Evolutionary conservation across 345 rosid species (phyloP), one percentile per base, ranked within the genome.

Genomic region (Psidium friedrichsthalianum): DNA sequence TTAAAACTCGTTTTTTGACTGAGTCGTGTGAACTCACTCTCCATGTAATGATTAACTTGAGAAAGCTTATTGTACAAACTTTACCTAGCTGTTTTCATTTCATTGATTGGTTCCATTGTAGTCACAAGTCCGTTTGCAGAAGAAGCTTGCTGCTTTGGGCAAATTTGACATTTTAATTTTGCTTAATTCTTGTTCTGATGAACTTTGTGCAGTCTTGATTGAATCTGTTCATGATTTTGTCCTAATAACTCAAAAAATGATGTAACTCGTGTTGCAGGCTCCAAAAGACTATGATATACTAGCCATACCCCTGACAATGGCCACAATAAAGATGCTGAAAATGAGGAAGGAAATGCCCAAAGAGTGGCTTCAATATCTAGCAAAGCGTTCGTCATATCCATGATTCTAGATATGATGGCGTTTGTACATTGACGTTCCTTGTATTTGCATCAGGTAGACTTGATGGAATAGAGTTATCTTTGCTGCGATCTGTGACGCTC

Each of bases 301-400:
- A 40, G 99, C 97, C n/a, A 94, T 97, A 90, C 98, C 98, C 6
- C 89, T 95, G 82, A 95, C 99, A 88, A 88, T 88, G 83, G 92
- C 94, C 85, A 95, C 99, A 27, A 85, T 94, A 86, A 87, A 88
- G 88, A 91, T 94, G 98, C 91, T 95, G 86, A 90, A 88, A 90
- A 78, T 87, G 85, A 93, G 88, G 87, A 93, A 91, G 69, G 98
- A 94, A 58, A 94, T 90, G 49, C 98, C 99, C 6, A 93, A 93
- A 87, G 98, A 95, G 87, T 96, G 99, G 98, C 98, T 85, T 54
- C 95, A 90, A 82, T 96, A 96, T 91, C 92, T 96, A 14, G 88
- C 91, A 3, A 88, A 76, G 52, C 89, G 91, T 57, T 87, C 87
- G 11, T 85, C 80, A 3, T 91, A 89, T 83, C 90, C 89, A 42